Evolutionary conservation across 2,329 filamentous ascomycete genomes (phyloP), one percentile per base, ranked within the genome.

Genomic region (Dichotomopilus funicola): DNA sequence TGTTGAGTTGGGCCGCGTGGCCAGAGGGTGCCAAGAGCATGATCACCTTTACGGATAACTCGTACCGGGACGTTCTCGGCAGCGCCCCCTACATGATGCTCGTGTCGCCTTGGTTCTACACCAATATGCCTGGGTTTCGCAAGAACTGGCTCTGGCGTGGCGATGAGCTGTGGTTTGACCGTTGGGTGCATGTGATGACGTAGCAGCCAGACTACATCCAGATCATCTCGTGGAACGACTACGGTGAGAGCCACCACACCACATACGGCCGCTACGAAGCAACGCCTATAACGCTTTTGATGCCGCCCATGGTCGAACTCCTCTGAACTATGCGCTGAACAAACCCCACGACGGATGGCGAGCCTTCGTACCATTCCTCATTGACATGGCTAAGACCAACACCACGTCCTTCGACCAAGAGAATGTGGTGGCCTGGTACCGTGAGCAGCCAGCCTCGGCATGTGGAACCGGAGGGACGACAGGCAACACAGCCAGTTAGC

Each of bases 121-220:
- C 82, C 49, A 79, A 82, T 57, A 69, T 84, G 8, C 76, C 79
- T 0, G 70, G 71, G 6, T 84, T 75, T 62, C 67, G 70, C 43
- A 85, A 85, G 69, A 82, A 83, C 64, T 86, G 82, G 81, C 70
- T 84, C 5, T 86, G 79, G 73, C 74, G 75, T 27, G 79, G 80
- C n/a, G 82, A 85, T 60, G 72, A 77, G 56, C 67, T 86, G 13
- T 87, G 83, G 81, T 77, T 75, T 57, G 71, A 79, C 53, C 77
- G 82, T 10, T 85, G 82, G 82, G 68, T 73, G 19, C 64, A 73
- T 76, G 51, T 83, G 70, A 71, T 75, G 70, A 70, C 75, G 40
- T 71, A 75, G 19, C 54, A 60, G 43, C 61, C 62, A 0, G 60
- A 60, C 3, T 64, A 49, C 10, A 55, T 65, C 1, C 56, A 68